Evolutionary conservation across 345 rosid genomes (phyloP), one percentile per base, ranked within the genome.

Genomic region (Gossypium sturtianum): DNA sequence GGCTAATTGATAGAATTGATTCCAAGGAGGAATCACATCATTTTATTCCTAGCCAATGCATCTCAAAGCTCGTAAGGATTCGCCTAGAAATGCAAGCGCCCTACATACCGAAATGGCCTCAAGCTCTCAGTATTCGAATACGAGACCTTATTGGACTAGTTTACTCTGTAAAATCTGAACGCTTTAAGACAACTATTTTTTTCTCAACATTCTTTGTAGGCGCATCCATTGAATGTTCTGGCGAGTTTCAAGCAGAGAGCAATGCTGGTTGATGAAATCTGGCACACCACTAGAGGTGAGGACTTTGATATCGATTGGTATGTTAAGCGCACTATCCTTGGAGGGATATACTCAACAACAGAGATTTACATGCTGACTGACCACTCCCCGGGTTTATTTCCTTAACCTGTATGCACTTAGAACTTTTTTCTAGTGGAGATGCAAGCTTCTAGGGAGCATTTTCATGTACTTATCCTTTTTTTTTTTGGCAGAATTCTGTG

Each of bases 331-430:
- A 91, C 96, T 59, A 78, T 94, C 48, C 90, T 94, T 43, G 99
- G 98, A 74, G 98, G 97, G 44, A 88, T 94, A 78, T 93, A 94
- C 87, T 92, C 97, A 15, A 91, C 98, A 57, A 87, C 99, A 0
- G 99, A 94, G 87, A 81, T 93, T 74, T 94, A 89, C 87, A 93
- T 93, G 99, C 88, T 91, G 75, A 89, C 99, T 1, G 98, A 94
- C 78, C 89, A 87, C 82, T 92, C 98, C 19, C 83, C 90, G 80
- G 98, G 99, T 94, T 78, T 59, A 13, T 73, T 73, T 72, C 44
- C 74, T 66, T 66, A 52, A 17, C 54, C 34, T 48, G 16, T 13
- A 47, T 48, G 71, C 29, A 16, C 5, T 47, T 47, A 2, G 20
- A 66, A 66, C 38, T 22, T 65, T 77, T 34, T 25, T 63, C 44